Evolutionary conservation across 768 basidiomycete species (phyloP).

Genomic region (Solioccasus polychromus): DNA sequence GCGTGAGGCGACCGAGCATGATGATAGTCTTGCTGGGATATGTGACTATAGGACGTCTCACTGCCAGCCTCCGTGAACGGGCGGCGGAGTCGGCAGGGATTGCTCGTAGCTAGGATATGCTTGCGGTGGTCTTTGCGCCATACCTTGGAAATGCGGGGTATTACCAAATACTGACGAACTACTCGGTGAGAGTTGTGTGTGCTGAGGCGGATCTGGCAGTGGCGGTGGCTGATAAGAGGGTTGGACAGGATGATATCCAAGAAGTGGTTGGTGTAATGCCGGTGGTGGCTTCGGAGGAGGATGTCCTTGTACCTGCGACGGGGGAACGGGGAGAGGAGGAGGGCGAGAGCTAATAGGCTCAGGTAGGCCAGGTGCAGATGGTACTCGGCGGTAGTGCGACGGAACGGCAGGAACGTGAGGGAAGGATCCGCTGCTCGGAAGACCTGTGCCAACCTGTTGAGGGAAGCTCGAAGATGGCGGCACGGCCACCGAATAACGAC

Average conservation of each 20-base stretch:
- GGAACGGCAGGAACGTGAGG: constrained; percentile 18
- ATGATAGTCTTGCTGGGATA: constrained; percentile 17
- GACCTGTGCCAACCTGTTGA: constrained; percentile 19
- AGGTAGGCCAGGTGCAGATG: constrained; percentile 24
- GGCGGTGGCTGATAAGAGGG: constrained; percentile 36
- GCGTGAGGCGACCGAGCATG: constrained; percentile 7
- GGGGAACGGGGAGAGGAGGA: constrained; percentile 28
- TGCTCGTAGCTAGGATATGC: constrained; percentile 30
- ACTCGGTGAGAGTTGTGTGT: constrained; percentile 22
- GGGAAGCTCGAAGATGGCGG: constrained; percentile 32
- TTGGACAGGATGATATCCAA: constrained; percentile 42
- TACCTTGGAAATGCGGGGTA: constrained; percentile 37
- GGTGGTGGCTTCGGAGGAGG: constrained; percentile 42
- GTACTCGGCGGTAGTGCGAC: constrained; percentile 35
- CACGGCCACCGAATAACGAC: constrained; percentile 28
- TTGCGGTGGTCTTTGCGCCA: constrained; percentile 41
- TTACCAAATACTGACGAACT: constrained; percentile 21
- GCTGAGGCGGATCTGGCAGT: constrained; percentile 30
- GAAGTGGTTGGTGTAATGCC: constrained; percentile 51
- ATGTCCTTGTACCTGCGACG: constrained; percentile 22
- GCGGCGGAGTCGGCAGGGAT: constrained; percentile 26
- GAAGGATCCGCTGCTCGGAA: constrained; percentile 17
- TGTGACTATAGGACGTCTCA: constrained; percentile 18
- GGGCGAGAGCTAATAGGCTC: constrained; percentile 17
- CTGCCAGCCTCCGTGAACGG: constrained; percentile 25